phyloP scores from a whole-genome alignment of 1,284 basidiomycete genomes.

The Spongispora temasekensis region DNA sequence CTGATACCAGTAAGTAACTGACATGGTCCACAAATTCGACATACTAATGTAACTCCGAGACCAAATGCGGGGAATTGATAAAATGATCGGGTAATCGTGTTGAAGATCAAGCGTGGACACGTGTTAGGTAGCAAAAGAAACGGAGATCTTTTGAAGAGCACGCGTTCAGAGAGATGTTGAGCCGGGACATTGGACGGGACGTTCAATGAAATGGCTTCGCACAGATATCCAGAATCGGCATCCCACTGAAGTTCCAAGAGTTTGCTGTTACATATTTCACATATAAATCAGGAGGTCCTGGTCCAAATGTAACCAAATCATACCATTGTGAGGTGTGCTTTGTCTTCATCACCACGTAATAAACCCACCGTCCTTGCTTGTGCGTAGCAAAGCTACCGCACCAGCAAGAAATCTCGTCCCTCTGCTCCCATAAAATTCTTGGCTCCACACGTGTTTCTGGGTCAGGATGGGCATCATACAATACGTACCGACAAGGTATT shows the following conservation, averaged over 20 bases:
- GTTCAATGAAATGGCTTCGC: background rate
- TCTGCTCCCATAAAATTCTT: background rate
- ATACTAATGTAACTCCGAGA: conserved; percentile 5
- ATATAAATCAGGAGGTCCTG: too few relatives aligned
- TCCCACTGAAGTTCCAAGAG: background rate
- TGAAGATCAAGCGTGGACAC: conserved; percentile 1
- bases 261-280: background rate
- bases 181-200: background rate
- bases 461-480: background rate
- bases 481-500: background rate
- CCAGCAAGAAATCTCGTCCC: background rate
- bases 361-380: background rate
- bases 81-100: conserved; percentile 2
- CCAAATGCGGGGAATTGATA: conserved; percentile 8
- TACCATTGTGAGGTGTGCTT: background rate
- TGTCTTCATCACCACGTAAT: background rate
- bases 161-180: background rate
- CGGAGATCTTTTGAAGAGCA: background rate
- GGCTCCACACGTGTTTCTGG: background rate
- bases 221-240: background rate
- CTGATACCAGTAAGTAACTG: too few relatives aligned
- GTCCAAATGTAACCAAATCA: background rate
- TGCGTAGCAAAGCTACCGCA: background rate
- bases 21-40: too few relatives aligned
- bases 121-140: conserved; percentile 1